These are phyloP conservation scores for Atkinsonella hypoxylon DNA, from an alignment of 2,329 filamentous ascomycete species.

Conservation along the genomic window DNA sequence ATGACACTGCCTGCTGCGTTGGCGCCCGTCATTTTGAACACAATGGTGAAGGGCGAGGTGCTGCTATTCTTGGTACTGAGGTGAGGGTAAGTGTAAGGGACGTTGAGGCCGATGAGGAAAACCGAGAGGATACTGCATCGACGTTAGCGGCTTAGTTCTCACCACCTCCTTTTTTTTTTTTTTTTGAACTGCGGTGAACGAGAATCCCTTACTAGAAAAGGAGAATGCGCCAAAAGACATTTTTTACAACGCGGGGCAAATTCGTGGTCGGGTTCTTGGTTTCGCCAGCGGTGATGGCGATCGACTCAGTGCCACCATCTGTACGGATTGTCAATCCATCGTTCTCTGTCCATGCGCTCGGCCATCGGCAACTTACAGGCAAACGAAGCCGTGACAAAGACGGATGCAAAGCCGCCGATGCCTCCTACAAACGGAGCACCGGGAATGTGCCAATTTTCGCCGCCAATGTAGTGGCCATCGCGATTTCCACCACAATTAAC, in stretches of 20 bases:
- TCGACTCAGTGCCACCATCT: constrained; percentile 46
- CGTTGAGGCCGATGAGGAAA: constrained; percentile 41
- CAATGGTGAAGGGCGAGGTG: constrained; percentile 38
- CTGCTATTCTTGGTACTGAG: constrained; percentile 20
- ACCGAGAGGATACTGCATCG: constrained; percentile 23
- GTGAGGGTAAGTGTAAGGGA: constrained; percentile 38
- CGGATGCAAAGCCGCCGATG: constrained; percentile 52
- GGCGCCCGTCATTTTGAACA: constrained; percentile 45
- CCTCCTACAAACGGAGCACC: constrained; percentile 53
- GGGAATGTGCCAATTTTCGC: constrained; percentile 43
- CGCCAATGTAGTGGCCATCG: constrained; percentile 42
- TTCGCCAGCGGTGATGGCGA: constrained; percentile 55
- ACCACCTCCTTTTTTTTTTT: background rate
- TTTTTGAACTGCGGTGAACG: background rate
- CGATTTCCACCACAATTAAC: constrained; percentile 41
- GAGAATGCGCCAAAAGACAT: constrained; percentile 52
- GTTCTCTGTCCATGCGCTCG: background rate
- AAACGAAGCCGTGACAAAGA: constrained; percentile 42
- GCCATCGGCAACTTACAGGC: constrained; percentile 31
- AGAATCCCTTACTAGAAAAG: constrained; percentile 30
- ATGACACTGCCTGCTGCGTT: constrained; percentile 39
- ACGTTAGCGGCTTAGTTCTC: background rate
- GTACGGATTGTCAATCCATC: background rate
- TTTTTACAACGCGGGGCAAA: constrained; percentile 50
- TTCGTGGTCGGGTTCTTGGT: constrained; percentile 49